phyloP scores from a whole-genome alignment of 1,284 basidiomycete species.

The Boletus semigastroideus region DNA sequence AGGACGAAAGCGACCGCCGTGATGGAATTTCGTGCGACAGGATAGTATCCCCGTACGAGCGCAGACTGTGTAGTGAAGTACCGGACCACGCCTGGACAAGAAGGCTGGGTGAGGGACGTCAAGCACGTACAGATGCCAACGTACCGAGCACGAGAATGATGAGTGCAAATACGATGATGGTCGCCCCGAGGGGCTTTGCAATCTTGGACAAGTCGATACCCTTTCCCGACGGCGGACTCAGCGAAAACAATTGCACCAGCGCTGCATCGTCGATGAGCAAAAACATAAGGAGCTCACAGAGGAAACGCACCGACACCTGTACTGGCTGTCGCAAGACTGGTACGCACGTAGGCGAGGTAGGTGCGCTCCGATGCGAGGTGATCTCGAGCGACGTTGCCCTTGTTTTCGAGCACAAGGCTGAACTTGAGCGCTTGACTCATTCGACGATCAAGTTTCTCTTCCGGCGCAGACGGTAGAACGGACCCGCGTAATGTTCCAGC shows the following conservation, averaged over 20 bases:
- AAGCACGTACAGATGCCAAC: not conserved
- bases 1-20: constrained; percentile 22
- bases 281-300: not conserved
- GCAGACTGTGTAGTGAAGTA: constrained; percentile 31
- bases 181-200: constrained; percentile 29
- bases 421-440: constrained; percentile 8
- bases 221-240: constrained; percentile 5
- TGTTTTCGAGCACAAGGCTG: constrained; percentile 31
- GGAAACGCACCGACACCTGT: constrained; percentile 38
- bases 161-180: constrained; percentile 23
- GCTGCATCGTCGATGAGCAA: constrained; percentile 14
- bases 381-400: constrained; percentile 39
- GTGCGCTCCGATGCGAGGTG: constrained; percentile 43
- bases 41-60: constrained; percentile 30
- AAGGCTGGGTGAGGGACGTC: not conserved
- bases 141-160: constrained; percentile 25
- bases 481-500: not conserved
- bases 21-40: constrained; percentile 28
- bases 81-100: constrained; percentile 22
- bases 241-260: constrained; percentile 26
- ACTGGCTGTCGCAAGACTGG: constrained; percentile 39
- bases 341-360: constrained; percentile 43
- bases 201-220: constrained; percentile 9
- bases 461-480: not conserved
- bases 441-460: not conserved